Percentiles rank a stretch among this genome's conserved stretches.
phyloP scores from a whole-genome alignment of 2,329 filamentous ascomycete species.

The Graphilbum fragrans region DNA sequence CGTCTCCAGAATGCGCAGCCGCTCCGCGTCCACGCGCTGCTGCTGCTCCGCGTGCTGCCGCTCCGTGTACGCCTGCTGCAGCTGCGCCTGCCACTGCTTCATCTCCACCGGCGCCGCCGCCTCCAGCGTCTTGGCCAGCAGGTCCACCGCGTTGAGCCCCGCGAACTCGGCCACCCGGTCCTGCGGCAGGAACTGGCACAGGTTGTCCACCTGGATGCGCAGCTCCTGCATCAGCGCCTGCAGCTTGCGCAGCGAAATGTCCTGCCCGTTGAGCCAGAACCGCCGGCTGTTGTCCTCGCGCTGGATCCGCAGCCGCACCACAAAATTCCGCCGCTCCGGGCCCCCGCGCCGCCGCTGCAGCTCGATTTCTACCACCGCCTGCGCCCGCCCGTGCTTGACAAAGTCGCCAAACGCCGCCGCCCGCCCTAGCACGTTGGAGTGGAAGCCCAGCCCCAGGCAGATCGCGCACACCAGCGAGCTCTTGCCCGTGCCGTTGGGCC shows the following conservation, averaged over 20 bases:
- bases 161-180: conserved; percentile 94
- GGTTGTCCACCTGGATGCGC: conserved; percentile 91
- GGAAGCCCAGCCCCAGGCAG: conserved; percentile 81
- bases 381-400: conserved; percentile 74
- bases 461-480: conserved; percentile 96
- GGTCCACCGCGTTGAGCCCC: conserved; percentile 64
- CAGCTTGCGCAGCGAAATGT: conserved; percentile 50
- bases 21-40: conserved; percentile 46
- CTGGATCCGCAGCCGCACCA: conserved; percentile 66
- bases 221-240: conserved; percentile 56
- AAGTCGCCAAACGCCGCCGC: conserved; percentile 79
- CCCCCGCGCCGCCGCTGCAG: conserved; percentile 47
- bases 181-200: conserved; percentile 94
- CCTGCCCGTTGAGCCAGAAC: conserved; percentile 65
- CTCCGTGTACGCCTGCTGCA: conserved; percentile 58
- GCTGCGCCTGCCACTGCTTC: conserved; percentile 60
- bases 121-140: conserved; percentile 75
- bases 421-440: conserved; percentile 69
- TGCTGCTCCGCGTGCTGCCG: conserved; percentile 53
- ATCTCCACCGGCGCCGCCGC: conserved; percentile 78
- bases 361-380: conserved; percentile 83
- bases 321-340: conserved; percentile 49
- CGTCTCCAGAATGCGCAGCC: conserved; percentile 53
- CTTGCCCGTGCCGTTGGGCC: conserved; percentile 96
- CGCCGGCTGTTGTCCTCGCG: conserved; percentile 69